These are phyloP conservation scores for Lichtheimia hyalospora DNA, from an alignment of 371 early-diverging fungal species.

Conservation along the genomic window DNA sequence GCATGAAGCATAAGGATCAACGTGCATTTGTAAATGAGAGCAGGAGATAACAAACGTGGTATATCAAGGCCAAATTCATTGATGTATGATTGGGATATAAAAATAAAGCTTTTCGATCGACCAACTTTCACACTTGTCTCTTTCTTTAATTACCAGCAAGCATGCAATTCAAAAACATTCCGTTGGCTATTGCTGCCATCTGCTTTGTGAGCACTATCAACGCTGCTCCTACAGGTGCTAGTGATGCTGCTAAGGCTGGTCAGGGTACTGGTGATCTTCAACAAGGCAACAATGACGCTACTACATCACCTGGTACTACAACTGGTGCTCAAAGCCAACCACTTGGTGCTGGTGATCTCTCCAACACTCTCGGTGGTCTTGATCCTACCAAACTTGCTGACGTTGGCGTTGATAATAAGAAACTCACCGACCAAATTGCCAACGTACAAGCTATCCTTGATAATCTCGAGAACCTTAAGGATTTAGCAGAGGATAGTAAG, in stretches of 20 bases:
- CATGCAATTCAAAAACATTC: conserved; percentile 16
- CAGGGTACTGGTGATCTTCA: background rate
- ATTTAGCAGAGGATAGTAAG: no score
- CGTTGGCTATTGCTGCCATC: conserved; percentile 12
- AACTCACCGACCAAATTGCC: no score
- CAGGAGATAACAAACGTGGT: background rate
- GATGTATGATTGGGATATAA: background rate
- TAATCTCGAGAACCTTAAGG: no score
- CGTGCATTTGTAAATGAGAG: background rate
- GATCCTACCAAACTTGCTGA: no score
- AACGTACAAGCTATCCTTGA: no score
- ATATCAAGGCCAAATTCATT: conserved; percentile 2
- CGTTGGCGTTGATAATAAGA: no score
- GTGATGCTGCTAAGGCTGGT: background rate
- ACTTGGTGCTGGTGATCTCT: no score
- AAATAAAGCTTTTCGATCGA: background rate
- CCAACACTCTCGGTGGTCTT: background rate
- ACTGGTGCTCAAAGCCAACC: background rate
- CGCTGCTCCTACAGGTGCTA: conserved; percentile 6
- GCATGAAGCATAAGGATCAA: background rate
- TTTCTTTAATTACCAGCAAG: no score
- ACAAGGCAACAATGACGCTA: no score
- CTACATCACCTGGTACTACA: background rate
- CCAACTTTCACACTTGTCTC: background rate
- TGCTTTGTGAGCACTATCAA: conserved; percentile 7